Conservation (phyloP, 1,139 yeast species). For the Tardiomyces digboiensis region DNA sequence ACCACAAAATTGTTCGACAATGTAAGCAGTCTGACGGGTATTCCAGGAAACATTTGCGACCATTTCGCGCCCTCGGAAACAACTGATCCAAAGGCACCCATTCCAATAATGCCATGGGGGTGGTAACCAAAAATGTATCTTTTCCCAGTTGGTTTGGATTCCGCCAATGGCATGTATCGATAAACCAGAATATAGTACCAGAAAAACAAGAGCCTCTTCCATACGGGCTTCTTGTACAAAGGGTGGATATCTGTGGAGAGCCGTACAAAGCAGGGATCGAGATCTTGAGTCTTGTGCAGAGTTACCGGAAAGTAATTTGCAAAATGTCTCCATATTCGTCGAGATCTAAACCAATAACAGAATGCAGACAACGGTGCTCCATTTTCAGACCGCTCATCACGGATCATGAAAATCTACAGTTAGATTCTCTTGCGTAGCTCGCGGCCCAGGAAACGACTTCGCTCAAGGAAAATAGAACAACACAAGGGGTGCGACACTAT, state of each 20-base stretch:
- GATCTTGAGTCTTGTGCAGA: constrained; percentile 59
- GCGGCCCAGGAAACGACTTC: not conserved
- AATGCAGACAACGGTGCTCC: constrained; percentile 56
- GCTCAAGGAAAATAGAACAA: not conserved
- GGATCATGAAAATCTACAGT: constrained; percentile 35
- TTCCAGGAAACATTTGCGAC: constrained; percentile 68
- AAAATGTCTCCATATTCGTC: constrained; percentile 63
- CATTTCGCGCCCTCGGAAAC: constrained; percentile 75
- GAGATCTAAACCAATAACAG: constrained; percentile 48
- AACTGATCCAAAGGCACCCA: constrained; percentile 85
- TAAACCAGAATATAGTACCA: constrained; percentile 2
- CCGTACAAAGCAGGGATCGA: constrained; percentile 59
- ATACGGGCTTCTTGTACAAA: not conserved
- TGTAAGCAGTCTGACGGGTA: constrained; percentile 69
- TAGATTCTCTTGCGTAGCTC: not conserved
- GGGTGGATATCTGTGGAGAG: not conserved
- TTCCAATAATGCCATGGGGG: constrained; percentile 94
- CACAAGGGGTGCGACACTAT: no score
- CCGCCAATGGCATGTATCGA: constrained; percentile 33
- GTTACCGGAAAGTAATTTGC: constrained; percentile 72
- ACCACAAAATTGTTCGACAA: constrained; percentile 73
- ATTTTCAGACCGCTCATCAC: constrained; percentile 60
- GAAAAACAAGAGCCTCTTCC: not conserved
- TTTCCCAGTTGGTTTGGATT: constrained; percentile 32
- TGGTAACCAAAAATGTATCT: constrained; percentile 88